These are phyloP conservation scores for Phyllosticta citrichinensis DNA, from an alignment of 2,329 filamentous ascomycete genomes.

Conservation along the genomic window DNA sequence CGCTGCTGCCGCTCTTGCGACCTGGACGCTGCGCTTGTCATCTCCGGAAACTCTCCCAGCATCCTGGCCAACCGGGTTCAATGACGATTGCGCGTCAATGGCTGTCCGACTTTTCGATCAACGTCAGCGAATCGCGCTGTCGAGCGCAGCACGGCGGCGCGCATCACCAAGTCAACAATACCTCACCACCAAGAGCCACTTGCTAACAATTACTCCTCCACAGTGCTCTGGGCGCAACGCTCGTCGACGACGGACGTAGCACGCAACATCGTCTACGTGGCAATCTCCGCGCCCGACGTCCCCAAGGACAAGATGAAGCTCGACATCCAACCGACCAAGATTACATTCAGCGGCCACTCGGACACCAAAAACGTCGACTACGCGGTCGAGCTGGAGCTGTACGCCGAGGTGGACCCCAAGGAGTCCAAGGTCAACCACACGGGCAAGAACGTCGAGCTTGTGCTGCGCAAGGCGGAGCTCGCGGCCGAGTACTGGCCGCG, in stretches of 20 bases:
- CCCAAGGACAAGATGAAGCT: conserved; percentile 66
- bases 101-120: background rate
- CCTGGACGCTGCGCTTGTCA: background rate
- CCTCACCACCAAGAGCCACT: background rate
- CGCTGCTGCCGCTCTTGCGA: background rate
- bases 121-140: too few relatives aligned
- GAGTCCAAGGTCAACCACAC: conserved; percentile 85
- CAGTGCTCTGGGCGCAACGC: conserved; percentile 93
- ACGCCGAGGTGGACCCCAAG: conserved; percentile 75
- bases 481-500: conserved; percentile 94
- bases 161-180: background rate
- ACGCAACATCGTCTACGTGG: conserved; percentile 94
- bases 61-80: background rate
- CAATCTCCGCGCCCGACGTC: conserved; percentile 81
- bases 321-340: conserved; percentile 64
- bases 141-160: background rate
- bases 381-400: conserved; percentile 78
- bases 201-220: conserved; percentile 15
- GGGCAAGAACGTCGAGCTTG: conserved; percentile 75
- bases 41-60: background rate
- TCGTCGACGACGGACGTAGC: conserved; percentile 67
- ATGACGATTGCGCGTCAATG: background rate
- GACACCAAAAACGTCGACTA: conserved; percentile 79
- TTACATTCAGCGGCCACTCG: conserved; percentile 76
- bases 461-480: conserved; percentile 94